These are phyloP conservation scores for Calonectria leucothoes DNA, from an alignment of 2,329 filamentous ascomycete genomes.

Conservation along the genomic window DNA sequence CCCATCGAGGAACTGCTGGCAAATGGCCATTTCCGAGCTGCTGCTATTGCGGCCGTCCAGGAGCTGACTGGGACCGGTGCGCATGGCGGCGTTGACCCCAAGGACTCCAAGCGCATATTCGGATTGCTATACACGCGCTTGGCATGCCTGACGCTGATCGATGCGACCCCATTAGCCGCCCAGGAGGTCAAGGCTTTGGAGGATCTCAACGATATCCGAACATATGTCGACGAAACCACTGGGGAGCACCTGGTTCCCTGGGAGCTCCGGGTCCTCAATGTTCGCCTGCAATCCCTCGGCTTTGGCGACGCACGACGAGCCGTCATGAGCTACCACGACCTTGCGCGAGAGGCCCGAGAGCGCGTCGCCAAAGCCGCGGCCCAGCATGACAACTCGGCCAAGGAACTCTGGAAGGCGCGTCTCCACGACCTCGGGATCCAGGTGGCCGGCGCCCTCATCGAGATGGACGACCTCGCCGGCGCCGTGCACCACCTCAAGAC, in stretches of 20 bases:
- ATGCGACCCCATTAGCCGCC: conserved; percentile 75
- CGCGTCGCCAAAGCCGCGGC: conserved; percentile 62
- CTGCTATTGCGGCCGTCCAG: conserved; percentile 75
- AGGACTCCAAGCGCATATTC: conserved; percentile 76
- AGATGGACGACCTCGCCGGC: conserved; percentile 89
- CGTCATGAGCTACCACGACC: conserved; percentile 91
- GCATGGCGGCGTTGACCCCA: conserved; percentile 58
- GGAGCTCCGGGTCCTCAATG: conserved; percentile 84
- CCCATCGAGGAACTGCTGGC: conserved; percentile 76
- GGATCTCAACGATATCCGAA: conserved; percentile 67
- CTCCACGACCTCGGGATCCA: conserved; percentile 80
- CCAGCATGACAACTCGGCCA: conserved; percentile 63
- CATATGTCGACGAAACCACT: conserved; percentile 66
- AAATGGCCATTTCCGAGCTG: conserved; percentile 82
- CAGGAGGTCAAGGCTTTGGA: conserved; percentile 75
- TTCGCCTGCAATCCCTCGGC: conserved; percentile 86
- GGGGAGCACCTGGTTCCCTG: conserved; percentile 82
- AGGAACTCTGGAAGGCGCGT: conserved; percentile 76
- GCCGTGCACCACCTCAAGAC: conserved; percentile 79
- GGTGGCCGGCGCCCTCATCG: conserved; percentile 75
- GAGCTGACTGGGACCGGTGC: conserved; percentile 65
- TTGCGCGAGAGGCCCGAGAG: conserved; percentile 80
- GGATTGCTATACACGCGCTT: conserved; percentile 83
- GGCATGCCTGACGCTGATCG: conserved; percentile 83
- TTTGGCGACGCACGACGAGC: conserved; percentile 86